Base-by-base conservation (phyloP, 2,329 filamentous ascomycete genomes). In the Xylariaceae sp. region DNA sequence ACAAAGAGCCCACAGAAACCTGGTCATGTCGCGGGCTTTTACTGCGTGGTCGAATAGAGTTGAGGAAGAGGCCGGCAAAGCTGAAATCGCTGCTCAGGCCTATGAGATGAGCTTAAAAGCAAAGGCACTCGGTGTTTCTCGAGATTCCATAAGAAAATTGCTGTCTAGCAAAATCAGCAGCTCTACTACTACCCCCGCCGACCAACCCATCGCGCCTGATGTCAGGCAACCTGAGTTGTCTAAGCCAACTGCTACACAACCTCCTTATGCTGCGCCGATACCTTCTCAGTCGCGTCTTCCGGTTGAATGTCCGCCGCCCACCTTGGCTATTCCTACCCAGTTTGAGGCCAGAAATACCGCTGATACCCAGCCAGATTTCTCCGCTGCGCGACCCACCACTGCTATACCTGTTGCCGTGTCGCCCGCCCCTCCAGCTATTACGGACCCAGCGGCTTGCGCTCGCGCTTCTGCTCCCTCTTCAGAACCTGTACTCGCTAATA, bases 101-200 rank as follows among this genome's bases (percentile, higher is more conserved):
- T 67, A 68, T 42, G 65, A 68, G 54, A 62, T 64, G 59, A 64
- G 52, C 46, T 56, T 69, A 18, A 68, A 69, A 51, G 62, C 63
- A 5, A 67, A 63, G 48, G 62, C 61, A 37, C 61, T 69, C 39
- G 66, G 65, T 18, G n/a, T 57, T 13, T 45, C 57, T 39, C 44
- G 53, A 41, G 39, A 52, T 40, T 34, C 16, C 1, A 58, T 59
- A 55, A 52, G 39, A 40, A 34, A 48, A 9, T 5, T 51, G n/a
- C 18, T 49, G 10, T 39, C 52, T 15, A 57, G 44, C 45, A 57
- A 49, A 51, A 36, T n/a, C 9, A 21, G 22, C 19, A 22, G 30
- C 13, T 13, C 18, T 18, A 12, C 1, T 49, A 30, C 36, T 29
- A 15, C 19, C 10, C 16, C 34, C 13, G 8, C 30, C 5, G n/a